Evolutionary conservation across 371 early-diverging fungal genomes (phyloP).

Genomic region (Synchytrium microbalum): DNA sequence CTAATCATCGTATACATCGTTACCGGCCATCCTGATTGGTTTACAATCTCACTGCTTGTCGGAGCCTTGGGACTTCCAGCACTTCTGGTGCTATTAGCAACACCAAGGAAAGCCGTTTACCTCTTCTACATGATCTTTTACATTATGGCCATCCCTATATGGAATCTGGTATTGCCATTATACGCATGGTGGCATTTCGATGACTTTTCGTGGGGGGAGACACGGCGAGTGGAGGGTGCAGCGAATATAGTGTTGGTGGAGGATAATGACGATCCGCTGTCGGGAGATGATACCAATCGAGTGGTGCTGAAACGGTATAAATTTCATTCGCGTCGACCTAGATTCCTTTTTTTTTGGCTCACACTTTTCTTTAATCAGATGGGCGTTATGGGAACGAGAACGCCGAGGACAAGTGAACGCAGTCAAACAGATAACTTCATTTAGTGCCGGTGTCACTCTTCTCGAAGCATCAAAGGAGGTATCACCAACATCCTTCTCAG

Average conservation of each 20-base stretch:
- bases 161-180: constrained; percentile 91
- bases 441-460: background rate
- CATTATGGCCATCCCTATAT: constrained; percentile 79
- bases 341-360: too few species aligned
- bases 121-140: constrained; percentile 94
- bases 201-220: constrained; percentile 81
- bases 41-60: constrained; percentile 28
- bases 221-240: constrained; percentile 8
- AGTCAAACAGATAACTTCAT: background rate
- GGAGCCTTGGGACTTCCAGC: constrained; percentile 34
- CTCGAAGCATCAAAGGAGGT: background rate
- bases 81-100: constrained; percentile 73
- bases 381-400: background rate
- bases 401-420: background rate
- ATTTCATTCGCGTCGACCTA: too few species aligned
- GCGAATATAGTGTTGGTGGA: background rate
- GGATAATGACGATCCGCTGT: background rate
- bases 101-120: constrained; percentile 47
- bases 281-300: background rate
- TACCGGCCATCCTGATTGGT: constrained; percentile 23
- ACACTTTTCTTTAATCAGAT: too few species aligned
- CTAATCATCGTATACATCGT: constrained; percentile 33
- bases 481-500: background rate
- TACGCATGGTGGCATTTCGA: constrained; percentile 99
- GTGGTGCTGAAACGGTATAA: background rate